Evolutionary conservation across 257 asterid species (phyloP), one percentile per base, ranked within the genome.

Genomic region (Lavandula angustifolia): DNA sequence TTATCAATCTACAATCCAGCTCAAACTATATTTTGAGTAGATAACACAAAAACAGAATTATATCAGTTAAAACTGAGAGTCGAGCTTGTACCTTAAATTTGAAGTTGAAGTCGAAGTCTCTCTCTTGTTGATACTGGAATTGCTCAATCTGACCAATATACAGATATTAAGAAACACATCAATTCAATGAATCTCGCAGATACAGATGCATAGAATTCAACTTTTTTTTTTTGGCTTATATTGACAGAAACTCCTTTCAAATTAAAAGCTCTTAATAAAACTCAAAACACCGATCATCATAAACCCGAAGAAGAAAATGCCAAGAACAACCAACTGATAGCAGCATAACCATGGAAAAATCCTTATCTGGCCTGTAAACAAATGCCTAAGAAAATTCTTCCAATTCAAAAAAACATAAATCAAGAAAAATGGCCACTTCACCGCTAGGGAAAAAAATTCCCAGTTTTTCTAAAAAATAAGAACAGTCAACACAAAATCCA

Each of bases 11-110:
- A 60, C 75, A 48, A 64, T 92, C 88, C 52, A 85, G 75, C 65
- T 79, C 89, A 70, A 64, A 0, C 56, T 64, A 64, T 85, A 84
- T 67, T 72, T 84, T 18, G 75, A 55, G 9, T 27, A 59, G 34
- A 58, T 31, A 17, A 18, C 8, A n/a, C 38, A 22, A n/a, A 54
- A 63, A 52, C 41, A 29, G 29, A 27, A 52, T 16, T 4, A 27
- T 6, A 52, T 10, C 38, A 4, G 7, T 14, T 52, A 34, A 18
- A 60, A 34, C 3, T 55, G 63, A 64, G 35, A 61, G 38, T 31
- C 38, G 16, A 17, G 60, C 71, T 51, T 60, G 58, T 57, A 40
- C 31, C 60, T 34, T 61, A 16, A 56, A 33, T 51, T 61, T 40
- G 33, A 43, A 52, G 49, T 52, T 12, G 27, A 13, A 12, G 17